Conservation (phyloP, 2,329 filamentous ascomycete genomes). For the Alternaria panax region DNA sequence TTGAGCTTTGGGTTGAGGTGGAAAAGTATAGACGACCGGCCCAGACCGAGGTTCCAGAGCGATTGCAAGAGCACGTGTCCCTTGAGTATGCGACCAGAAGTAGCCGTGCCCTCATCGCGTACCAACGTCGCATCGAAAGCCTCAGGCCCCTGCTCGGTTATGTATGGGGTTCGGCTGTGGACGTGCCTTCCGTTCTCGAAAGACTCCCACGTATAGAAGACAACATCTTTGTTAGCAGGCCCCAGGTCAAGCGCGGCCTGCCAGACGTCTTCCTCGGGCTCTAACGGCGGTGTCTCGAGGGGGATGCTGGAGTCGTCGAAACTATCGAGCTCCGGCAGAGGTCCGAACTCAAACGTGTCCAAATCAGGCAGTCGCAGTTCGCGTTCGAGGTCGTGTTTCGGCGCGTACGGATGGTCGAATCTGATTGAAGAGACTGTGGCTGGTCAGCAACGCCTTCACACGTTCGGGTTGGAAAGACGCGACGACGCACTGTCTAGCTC, state of each 20-base stretch:
- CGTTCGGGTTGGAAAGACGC: conserved; percentile 25
- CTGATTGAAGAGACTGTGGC: conserved; percentile 44
- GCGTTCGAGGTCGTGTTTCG: conserved; percentile 42
- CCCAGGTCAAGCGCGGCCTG: conserved; percentile 44
- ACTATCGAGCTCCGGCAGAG: conserved; percentile 44
- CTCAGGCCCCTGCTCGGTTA: conserved; percentile 72
- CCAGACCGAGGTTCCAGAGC: conserved; percentile 71
- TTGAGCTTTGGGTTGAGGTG: conserved; percentile 62
- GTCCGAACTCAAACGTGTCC: conserved; percentile 51
- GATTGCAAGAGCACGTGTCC: conserved; percentile 55
- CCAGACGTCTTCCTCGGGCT: conserved; percentile 52
- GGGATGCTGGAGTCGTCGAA: conserved; percentile 43
- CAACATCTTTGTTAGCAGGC: conserved; percentile 37
- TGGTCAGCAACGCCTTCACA: conserved; percentile 26
- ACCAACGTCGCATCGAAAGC: conserved; percentile 69
- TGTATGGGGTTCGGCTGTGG: conserved; percentile 59
- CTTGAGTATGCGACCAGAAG: conserved; percentile 50
- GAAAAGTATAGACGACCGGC: conserved; percentile 76
- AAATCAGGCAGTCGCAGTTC: conserved; percentile 50
- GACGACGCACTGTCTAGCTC: conserved; percentile 48
- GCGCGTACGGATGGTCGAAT: conserved; percentile 52
- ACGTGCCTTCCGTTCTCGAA: conserved; percentile 61
- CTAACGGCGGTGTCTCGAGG: conserved; percentile 31
- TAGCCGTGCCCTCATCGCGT: conserved; percentile 52
- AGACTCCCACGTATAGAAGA: conserved; percentile 72